phyloP scores from a whole-genome alignment of 2,329 filamentous ascomycete species.

The Cytospora paraplurivora region DNA sequence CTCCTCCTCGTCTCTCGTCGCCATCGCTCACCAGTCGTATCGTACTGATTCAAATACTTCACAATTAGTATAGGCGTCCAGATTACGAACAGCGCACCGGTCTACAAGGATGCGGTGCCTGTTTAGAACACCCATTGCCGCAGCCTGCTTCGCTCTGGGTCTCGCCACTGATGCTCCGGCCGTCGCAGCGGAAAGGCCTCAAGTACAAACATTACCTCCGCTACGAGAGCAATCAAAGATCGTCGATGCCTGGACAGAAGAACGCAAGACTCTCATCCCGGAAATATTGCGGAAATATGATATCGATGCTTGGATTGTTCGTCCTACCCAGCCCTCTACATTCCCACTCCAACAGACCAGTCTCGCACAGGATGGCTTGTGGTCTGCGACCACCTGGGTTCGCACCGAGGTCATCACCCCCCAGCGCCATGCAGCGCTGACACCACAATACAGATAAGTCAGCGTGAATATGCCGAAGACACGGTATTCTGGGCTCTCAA shows the following conservation, averaged over 20 bases:
- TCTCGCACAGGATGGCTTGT: too few relatives aligned
- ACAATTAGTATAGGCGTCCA: neutral
- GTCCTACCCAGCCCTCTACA: constrained; percentile 26
- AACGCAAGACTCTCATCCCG: constrained; percentile 46
- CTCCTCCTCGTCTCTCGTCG: too few relatives aligned
- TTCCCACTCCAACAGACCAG: neutral
- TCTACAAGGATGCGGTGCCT: neutral
- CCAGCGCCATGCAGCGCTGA: neutral
- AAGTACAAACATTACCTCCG: constrained; percentile 44
- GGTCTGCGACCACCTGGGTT: neutral
- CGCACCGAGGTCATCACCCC: neutral
- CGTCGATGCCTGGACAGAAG: constrained; percentile 47
- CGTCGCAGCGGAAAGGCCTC: constrained; percentile 32
- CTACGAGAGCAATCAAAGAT: constrained; percentile 48
- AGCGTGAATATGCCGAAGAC: constrained; percentile 55
- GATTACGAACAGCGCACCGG: neutral
- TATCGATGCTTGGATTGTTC: constrained; percentile 52
- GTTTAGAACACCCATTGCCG: neutral
- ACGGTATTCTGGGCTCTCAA: constrained; percentile 55
- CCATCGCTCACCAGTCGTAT: too few relatives aligned
- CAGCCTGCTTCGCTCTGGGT: constrained; percentile 14
- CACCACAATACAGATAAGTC: constrained; percentile 44
- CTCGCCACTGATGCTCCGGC: constrained; percentile 6
- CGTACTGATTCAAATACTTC: too few relatives aligned
- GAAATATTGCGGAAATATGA: constrained; percentile 46